Evolutionary conservation across 306 rosid species (phyloP).

Genomic region (Senna tora): DNA sequence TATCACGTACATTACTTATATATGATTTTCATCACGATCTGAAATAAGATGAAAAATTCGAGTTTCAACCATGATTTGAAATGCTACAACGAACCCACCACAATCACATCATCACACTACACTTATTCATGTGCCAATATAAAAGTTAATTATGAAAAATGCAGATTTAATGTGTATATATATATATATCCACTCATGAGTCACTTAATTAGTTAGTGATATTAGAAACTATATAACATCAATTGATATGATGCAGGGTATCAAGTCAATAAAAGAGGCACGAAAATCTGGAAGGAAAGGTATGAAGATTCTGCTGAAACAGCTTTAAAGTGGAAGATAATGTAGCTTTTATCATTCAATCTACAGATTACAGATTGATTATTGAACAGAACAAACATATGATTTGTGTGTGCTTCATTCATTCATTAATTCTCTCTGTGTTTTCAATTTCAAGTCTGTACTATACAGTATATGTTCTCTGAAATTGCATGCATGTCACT

Average conservation of each 20-base stretch:
- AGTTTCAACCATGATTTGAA: slow-evolving; percentile 15
- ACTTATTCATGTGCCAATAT: neutral
- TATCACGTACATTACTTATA: too few relatives aligned
- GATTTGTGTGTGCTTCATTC: slow-evolving; percentile 21
- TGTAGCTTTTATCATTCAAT: neutral
- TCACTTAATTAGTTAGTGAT: neutral
- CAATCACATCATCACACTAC: neutral
- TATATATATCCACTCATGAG: too few relatives aligned
- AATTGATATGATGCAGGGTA: neutral
- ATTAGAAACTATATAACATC: neutral
- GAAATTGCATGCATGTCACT: too few relatives aligned
- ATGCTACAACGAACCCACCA: too few relatives aligned
- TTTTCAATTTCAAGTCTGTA: too few relatives aligned
- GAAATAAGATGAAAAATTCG: neutral
- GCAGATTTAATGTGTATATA: neutral
- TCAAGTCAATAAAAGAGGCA: slow-evolving; percentile 22
- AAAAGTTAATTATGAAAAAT: neutral
- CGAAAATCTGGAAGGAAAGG: neutral
- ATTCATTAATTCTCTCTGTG: too few relatives aligned
- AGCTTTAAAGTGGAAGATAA: neutral
- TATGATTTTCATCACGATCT: neutral
- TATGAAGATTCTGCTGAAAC: slow-evolving; percentile 25
- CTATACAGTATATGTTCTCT: too few relatives aligned
- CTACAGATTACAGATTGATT: too few relatives aligned
- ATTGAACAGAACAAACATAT: slow-evolving; percentile 15